Conservation (phyloP, 768 basidiomycete genomes). For the Tricholoma saponaceum region DNA sequence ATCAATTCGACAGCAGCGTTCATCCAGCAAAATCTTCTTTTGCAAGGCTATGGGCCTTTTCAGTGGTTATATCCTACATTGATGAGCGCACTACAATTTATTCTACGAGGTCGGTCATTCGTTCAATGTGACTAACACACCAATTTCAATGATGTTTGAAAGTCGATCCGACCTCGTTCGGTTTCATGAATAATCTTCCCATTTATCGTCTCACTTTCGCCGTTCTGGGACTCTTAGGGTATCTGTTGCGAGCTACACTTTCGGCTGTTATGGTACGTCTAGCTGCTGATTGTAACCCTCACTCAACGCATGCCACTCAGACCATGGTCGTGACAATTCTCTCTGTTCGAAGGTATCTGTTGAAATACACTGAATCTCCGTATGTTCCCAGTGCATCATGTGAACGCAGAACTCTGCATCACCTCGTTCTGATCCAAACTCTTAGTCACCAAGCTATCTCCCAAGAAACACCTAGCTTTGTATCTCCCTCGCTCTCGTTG, state of each 20-base stretch:
- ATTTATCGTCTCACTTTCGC: conserved; percentile 21
- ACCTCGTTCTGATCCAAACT: not conserved
- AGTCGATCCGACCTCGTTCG: conserved; percentile 27
- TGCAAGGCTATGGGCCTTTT: not conserved
- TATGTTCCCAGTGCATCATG: not conserved
- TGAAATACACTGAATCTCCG: not conserved
- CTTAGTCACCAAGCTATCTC: not conserved
- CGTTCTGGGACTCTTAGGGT: conserved; percentile 23
- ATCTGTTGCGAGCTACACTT: conserved; percentile 24
- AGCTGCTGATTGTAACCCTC: conserved; percentile 1
- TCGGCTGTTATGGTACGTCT: conserved; percentile 41
- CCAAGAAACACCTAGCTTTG: not conserved
- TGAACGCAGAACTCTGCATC: not conserved
- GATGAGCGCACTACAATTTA: conserved; percentile 4
- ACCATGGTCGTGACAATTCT: not conserved
- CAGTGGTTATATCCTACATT: conserved; percentile 4
- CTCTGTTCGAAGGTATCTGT: not conserved
- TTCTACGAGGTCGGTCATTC: conserved; percentile 8
- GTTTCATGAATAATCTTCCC: conserved; percentile 22
- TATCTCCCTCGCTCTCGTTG: not conserved
- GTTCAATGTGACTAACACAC: not conserved
- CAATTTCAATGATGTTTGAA: conserved; percentile 3
- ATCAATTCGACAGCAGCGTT: conserved; percentile 36
- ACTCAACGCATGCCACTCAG: not conserved
- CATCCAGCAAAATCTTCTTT: conserved; percentile 27